These are phyloP conservation scores for Phytomonas francai DNA, from an alignment of 208 protist species.

Conservation along the genomic window DNA sequence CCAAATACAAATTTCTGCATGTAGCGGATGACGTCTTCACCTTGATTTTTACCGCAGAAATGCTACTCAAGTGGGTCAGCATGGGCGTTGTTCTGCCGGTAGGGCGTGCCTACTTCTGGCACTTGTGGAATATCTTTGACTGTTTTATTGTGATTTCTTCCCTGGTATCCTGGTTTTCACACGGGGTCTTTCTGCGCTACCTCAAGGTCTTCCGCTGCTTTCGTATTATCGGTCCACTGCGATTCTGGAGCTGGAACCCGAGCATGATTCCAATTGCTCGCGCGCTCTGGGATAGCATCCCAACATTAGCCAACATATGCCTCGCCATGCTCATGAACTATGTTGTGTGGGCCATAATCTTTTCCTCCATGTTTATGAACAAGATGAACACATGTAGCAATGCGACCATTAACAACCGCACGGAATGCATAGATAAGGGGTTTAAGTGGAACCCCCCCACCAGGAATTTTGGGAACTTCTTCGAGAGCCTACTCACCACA, in stretches of 20 bases:
- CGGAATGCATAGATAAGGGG: constrained; percentile 24
- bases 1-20: constrained; percentile 71
- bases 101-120: constrained; percentile 79
- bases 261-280: constrained; percentile 57
- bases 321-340: constrained; percentile 87
- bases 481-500: constrained; percentile 82
- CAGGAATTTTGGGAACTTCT: constrained; percentile 89
- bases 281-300: constrained; percentile 72
- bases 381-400: constrained; percentile 73
- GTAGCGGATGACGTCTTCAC: constrained; percentile 80
- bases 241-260: constrained; percentile 41
- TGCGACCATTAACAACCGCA: constrained; percentile 28
- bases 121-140: constrained; percentile 87
- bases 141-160: constrained; percentile 83
- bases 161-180: constrained; percentile 46
- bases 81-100: constrained; percentile 78
- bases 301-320: constrained; percentile 75
- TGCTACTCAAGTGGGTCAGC: constrained; percentile 83
- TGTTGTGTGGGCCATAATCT: constrained; percentile 89
- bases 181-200: constrained; percentile 43
- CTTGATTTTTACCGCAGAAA: constrained; percentile 77
- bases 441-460: constrained; percentile 29
- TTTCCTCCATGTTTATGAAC: constrained; percentile 86
- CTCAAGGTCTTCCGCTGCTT: constrained; percentile 83
- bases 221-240: constrained; percentile 68